Evolutionary conservation across 139 green algal genomes (phyloP), one percentile per base, ranked within the genome.

Genomic region (Bryopsis sp.): DNA sequence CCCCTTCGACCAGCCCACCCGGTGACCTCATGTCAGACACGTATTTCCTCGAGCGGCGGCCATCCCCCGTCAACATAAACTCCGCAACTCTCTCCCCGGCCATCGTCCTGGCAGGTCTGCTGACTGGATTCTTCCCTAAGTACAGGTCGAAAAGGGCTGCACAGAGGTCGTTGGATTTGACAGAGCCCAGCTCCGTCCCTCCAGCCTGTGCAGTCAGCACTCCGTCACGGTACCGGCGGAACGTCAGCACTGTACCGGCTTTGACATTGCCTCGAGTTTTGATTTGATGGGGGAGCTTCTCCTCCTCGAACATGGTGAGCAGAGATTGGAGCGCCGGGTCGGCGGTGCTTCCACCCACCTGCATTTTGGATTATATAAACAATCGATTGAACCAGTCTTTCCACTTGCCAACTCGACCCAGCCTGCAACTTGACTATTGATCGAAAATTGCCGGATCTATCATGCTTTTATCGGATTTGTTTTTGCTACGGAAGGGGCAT

Each of bases 61-160:
- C n/a, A n/a, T n/a, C n/a, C n/a, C n/a, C n/a, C n/a, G n/a, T n/a
- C 43, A 54, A 19, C 19, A 19, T 19, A 19, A 54, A 54, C 15
- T 67, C 33, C 35, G 33, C 31, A 26, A 67, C 28, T 47, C 59
- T 8, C 29, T 67, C 43, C 33, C 24, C 59, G 43, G 59, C 59
- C 59, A 67, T 33, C 34, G 35, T 76, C 47, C 80, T 84, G 24
- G 83, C 78, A 54, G 74, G 63, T 35, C 71, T 72, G 68, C 74
- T 77, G 33, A 88, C 83, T 1, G 83, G 83, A 48, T 83, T 59
- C 7, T 84, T 74, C 0, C 83, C 85, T 24, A 91, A 65, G 74
- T 91, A 91, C 35, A 91, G 67, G 39, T 88, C 85, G 43, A 91
- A 85, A 31, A 91, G 64, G 1, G 85, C 85, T 39, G 76, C 62